phyloP scores from a whole-genome alignment of 192 early-diverging fungal species.

The Linnemannia hyalina region DNA sequence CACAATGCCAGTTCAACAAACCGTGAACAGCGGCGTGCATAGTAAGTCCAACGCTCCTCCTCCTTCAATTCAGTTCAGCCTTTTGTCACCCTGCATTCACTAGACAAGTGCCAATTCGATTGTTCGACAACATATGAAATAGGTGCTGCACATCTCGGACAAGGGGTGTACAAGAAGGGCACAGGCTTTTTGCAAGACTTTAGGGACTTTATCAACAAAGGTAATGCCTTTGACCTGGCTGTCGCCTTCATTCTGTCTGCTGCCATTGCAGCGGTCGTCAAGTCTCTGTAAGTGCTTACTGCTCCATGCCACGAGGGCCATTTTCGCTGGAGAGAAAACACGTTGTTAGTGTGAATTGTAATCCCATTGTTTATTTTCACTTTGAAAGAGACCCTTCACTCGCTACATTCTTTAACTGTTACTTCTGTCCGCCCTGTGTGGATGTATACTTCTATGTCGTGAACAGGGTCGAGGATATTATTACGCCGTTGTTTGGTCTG shows the following conservation, averaged over 20 bases:
- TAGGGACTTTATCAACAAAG: conserved; percentile 25
- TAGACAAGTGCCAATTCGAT: neutral
- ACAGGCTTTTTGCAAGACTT: conserved; percentile 17
- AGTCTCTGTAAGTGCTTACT: conserved; percentile 21
- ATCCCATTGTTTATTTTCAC: neutral
- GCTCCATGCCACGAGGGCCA: neutral
- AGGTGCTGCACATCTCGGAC: neutral
- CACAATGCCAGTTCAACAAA: conserved; percentile 3
- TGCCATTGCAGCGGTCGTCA: conserved; percentile 27
- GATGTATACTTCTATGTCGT: neutral
- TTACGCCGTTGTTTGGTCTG: conserved; percentile 30
- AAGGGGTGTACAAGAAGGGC: neutral
- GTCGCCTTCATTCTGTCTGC: conserved; percentile 31
- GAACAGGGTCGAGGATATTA: conserved; percentile 28
- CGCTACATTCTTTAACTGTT: neutral
- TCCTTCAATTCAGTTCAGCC: neutral
- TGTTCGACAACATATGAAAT: neutral
- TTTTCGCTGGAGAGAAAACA: neutral
- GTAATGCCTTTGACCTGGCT: conserved; percentile 29
- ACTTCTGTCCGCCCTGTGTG: neutral
- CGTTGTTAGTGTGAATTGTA: neutral
- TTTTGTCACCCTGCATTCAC: neutral
- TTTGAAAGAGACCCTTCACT: neutral
- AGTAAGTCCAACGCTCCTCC: neutral
- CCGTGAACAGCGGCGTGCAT: neutral